Evolutionary conservation across 306 rosid species (phyloP).

Genomic region (Vigna radiata): DNA sequence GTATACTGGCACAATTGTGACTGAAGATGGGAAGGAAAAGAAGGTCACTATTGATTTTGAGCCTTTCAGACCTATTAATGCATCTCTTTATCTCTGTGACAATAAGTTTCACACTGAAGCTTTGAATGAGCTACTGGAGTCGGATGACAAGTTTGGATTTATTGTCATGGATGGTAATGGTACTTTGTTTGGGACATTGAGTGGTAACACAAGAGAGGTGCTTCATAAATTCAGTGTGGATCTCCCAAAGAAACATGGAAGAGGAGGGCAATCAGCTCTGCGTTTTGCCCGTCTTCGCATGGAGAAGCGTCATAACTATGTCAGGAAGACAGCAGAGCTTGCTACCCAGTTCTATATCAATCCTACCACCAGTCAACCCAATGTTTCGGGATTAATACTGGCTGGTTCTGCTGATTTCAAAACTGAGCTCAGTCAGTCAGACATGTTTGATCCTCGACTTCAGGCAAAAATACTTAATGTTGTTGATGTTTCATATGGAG

Average conservation of each 20-base stretch:
- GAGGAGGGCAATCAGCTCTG: constrained; percentile 94
- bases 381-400: constrained; percentile 84
- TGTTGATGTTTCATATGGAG: constrained; percentile 92
- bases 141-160: constrained; percentile 91
- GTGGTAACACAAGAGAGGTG: constrained; percentile 91
- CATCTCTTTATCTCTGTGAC: constrained; percentile 87
- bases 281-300: constrained; percentile 95
- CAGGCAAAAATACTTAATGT: constrained; percentile 84
- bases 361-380: constrained; percentile 90
- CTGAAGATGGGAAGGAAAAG: constrained; percentile 92
- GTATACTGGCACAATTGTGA: constrained; percentile 84
- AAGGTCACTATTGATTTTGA: constrained; percentile 90
- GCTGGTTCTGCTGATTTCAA: constrained; percentile 96
- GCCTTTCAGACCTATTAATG: constrained; percentile 90
- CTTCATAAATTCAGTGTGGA: constrained; percentile 93
- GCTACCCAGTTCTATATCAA: constrained; percentile 91
- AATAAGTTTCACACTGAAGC: constrained; percentile 92
- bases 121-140: constrained; percentile 80
- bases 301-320: constrained; percentile 94
- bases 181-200: constrained; percentile 83
- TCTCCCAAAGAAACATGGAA: constrained; percentile 90
- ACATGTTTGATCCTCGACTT: constrained; percentile 95
- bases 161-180: constrained; percentile 95
- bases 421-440: constrained; percentile 94
- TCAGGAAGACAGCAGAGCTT: constrained; percentile 90